Evolutionary conservation across 352 stramenopile genomes (phyloP), one percentile per base, ranked within the genome.

Genomic region (Phytophthora uliginosa): DNA sequence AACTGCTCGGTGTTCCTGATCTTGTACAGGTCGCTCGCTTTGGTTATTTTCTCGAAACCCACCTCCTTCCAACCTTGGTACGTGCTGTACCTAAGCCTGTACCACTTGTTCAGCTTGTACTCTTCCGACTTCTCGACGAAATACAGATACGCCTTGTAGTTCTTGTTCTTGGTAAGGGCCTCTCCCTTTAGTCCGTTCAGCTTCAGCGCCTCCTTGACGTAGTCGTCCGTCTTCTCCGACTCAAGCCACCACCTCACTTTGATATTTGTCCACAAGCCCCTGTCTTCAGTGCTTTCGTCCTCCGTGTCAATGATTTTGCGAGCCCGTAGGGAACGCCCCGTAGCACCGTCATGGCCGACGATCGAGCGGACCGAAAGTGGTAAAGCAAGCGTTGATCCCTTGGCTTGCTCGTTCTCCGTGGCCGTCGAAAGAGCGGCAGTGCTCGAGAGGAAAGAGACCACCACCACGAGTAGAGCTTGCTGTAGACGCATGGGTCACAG

Each of bases 211-310:
- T 54, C 9, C 40, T 15, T 42, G 15, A 63, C 57, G 38, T 42
- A 42, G 57, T 54, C 40, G 17, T 63, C 38, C 0, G 38, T n/a
- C 12, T 63, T 54, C 20, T 24, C 40, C 7, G 0, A 7, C 15
- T 38, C 22, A 28, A 53, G 22, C 40, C 57, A 63, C 22, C 24
- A 42, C 10, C 22, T 20, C 15, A 63, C 57, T 45, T 63, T 63
- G 17, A 26, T 26, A 7, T 18, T 34, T 9, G 10, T 18, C 33
- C n/a, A 50, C 10, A 51, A 47, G 13, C 6, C 34, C 15, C 34
- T 22, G 5, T 50, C n/a, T 15, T 61, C 55, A 2, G 34, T 18
- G 26, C 2, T 45, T 9, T 59, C 26, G 47, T 53, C 47, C n/a
- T 53, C 20, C 18, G 42, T 24, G 7, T 20, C 18, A 50, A 10